A percentile compares a stretch with the other conserved stretches of the same genome.
Conservation (phyloP, 2,329 filamentous ascomycete genomes). For the Ophiostoma himal-ulmi region DNA sequence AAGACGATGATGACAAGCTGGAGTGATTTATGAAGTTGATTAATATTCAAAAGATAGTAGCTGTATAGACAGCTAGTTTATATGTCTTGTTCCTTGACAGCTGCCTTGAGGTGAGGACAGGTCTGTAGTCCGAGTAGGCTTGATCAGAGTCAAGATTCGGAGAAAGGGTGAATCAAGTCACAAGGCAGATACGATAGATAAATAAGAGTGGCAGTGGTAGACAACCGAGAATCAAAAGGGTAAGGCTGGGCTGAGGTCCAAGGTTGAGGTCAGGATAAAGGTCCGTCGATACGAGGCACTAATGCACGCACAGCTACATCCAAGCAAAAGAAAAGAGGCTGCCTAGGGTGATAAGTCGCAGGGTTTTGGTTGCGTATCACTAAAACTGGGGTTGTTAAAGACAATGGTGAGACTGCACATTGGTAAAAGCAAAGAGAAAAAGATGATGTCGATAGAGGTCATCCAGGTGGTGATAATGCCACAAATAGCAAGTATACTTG, state of each 20-base stretch:
- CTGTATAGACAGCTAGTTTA: background rate
- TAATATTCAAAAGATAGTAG: too few relatives aligned
- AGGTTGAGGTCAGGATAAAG: background rate
- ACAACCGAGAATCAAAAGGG: background rate
- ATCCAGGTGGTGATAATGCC: too few relatives aligned
- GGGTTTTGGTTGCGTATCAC: too few relatives aligned
- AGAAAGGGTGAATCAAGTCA: background rate
- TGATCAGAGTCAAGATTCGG: too few relatives aligned
- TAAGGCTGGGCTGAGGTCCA: background rate
- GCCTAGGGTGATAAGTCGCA: background rate
- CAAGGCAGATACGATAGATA: background rate
- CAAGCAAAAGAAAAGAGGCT: background rate
- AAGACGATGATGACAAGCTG: too few relatives aligned
- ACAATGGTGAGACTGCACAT: too few relatives aligned
- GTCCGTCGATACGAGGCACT: background rate
- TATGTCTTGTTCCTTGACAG: background rate
- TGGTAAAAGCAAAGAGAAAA: too few relatives aligned
- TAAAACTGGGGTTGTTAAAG: too few relatives aligned
- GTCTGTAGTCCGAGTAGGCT: background rate
- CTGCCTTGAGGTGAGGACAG: background rate
- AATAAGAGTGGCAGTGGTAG: background rate
- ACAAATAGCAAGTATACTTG: too few relatives aligned
- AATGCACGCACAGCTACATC: background rate
- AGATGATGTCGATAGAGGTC: too few relatives aligned
- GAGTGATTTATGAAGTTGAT: too few relatives aligned